Percentiles rank a stretch among this genome's conserved stretches.
phyloP scores from a whole-genome alignment of 345 rosid genomes.

The Boechera divaricarpa region DNA sequence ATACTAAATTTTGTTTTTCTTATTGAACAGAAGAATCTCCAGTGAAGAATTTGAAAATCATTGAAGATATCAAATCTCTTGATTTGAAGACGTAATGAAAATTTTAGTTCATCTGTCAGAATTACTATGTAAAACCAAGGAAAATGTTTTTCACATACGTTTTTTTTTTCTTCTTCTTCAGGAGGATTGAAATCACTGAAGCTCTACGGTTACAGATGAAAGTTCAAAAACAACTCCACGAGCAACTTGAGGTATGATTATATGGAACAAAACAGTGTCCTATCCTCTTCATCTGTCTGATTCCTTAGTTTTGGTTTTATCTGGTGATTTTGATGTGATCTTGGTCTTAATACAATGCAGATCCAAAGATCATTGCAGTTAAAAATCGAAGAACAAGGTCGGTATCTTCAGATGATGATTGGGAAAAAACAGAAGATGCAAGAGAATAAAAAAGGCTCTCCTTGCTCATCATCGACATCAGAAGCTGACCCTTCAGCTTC shows the following conservation, averaged over 20 bases:
- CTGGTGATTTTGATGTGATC: constrained; percentile 9
- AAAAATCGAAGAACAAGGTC: constrained; percentile 44
- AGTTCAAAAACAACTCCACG: constrained; percentile 94
- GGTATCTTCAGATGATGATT: constrained; percentile 57
- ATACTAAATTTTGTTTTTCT: constrained; percentile 17
- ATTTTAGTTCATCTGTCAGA: background rate
- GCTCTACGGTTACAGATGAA: constrained; percentile 90
- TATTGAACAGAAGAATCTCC: constrained; percentile 55
- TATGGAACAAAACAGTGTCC: constrained; percentile 4
- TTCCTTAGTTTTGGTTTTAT: background rate
- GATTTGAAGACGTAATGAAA: constrained; percentile 77
- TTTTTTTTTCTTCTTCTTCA: constrained; percentile 15
- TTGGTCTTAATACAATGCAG: constrained; percentile 30
- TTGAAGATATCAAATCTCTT: constrained; percentile 68
- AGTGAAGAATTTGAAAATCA: constrained; percentile 57
- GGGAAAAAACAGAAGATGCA: constrained; percentile 65
- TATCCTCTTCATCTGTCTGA: constrained; percentile 9
- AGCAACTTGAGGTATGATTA: constrained; percentile 84
- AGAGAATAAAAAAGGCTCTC: constrained; percentile 42
- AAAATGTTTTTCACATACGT: background rate
- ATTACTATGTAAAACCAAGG: background rate
- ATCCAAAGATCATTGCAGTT: constrained; percentile 42
- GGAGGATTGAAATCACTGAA: constrained; percentile 60
- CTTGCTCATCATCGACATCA: constrained; percentile 44
- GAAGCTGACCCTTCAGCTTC: constrained; percentile 42